phyloP scores from a whole-genome alignment of 2,329 filamentous ascomycete genomes.

The Arthroderma sp. region DNA sequence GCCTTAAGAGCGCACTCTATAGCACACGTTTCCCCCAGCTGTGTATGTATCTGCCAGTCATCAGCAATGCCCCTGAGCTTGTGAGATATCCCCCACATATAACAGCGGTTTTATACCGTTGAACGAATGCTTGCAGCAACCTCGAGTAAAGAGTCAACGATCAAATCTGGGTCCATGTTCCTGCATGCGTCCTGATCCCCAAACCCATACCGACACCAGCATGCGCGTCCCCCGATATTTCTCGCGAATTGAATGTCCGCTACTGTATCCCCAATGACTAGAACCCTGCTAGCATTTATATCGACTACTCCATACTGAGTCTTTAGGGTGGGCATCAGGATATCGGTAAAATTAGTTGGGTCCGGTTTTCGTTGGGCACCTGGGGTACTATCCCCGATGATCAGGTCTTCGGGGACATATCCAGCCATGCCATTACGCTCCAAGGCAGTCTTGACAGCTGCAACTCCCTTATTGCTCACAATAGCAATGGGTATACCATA shows the following conservation, averaged over 20 bases:
- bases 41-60: background rate
- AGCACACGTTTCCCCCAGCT: background rate
- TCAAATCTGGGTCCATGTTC: conserved; percentile 7
- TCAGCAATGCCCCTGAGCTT: background rate
- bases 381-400: conserved; percentile 10
- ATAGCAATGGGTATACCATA: conserved; percentile 4
- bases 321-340: conserved; percentile 8
- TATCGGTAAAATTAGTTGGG: conserved; percentile 8
- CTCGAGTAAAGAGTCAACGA: conserved; percentile 8
- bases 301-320: background rate
- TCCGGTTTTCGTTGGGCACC: conserved; percentile 9
- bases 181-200: conserved; percentile 8
- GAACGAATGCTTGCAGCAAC: background rate
- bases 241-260: conserved; percentile 11
- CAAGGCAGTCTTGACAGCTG: conserved; percentile 8
- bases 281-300: background rate
- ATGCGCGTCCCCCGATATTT: conserved; percentile 8
- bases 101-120: background rate
- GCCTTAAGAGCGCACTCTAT: background rate
- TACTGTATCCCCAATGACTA: conserved; percentile 10
- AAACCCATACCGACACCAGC: conserved; percentile 11
- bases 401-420: conserved; percentile 6
- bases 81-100: background rate
- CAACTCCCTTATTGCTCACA: conserved; percentile 12
- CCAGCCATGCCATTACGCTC: conserved; percentile 7